A percentile compares a stretch with the other conserved stretches of the same genome.
Evolutionary conservation across 495 filamentous ascomycete species (phyloP).

Genomic region (Talaromyces trachyspermus): DNA sequence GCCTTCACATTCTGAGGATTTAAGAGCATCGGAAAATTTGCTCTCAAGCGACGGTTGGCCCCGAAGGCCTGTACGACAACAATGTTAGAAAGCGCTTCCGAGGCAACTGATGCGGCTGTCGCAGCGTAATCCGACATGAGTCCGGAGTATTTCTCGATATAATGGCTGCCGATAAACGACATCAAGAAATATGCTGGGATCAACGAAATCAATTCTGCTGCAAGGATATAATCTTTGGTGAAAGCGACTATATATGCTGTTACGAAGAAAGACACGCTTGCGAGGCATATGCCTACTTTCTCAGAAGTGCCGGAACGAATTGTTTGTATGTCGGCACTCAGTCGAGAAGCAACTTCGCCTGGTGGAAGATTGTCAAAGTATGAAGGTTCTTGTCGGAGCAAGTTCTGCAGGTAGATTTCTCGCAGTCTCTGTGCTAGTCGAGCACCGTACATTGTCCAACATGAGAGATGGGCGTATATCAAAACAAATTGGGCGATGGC

Average conservation of each 20-base stretch:
- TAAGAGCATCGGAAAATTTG: constrained; percentile 44
- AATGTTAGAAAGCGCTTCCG: constrained; percentile 39
- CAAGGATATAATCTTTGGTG: constrained; percentile 43
- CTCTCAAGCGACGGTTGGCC: constrained; percentile 42
- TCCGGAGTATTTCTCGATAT: constrained; percentile 51
- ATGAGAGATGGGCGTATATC: constrained; percentile 46
- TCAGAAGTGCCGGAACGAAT: constrained; percentile 59
- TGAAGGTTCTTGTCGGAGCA: constrained; percentile 54
- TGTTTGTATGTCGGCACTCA: constrained; percentile 53
- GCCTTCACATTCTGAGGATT: constrained; percentile 38
- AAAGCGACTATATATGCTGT: constrained; percentile 59
- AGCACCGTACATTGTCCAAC: constrained; percentile 54
- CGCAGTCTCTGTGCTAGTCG: constrained; percentile 56
- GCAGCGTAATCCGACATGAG: constrained; percentile 44
- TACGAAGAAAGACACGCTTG: constrained; percentile 53
- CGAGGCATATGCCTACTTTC: constrained; percentile 56
- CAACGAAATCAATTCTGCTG: constrained; percentile 43
- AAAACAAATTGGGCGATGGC: constrained; percentile 53
- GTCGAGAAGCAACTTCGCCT: constrained; percentile 54
- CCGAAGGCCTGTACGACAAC: constrained; percentile 44
- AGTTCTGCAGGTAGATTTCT: constrained; percentile 46
- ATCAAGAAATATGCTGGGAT: constrained; percentile 61
- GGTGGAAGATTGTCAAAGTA: constrained; percentile 52
- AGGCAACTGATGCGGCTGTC: constrained; percentile 41
- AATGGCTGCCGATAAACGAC: constrained; percentile 52